phyloP scores from a whole-genome alignment of 2,329 filamentous ascomycete genomes.

The Botrytis byssoidea region DNA sequence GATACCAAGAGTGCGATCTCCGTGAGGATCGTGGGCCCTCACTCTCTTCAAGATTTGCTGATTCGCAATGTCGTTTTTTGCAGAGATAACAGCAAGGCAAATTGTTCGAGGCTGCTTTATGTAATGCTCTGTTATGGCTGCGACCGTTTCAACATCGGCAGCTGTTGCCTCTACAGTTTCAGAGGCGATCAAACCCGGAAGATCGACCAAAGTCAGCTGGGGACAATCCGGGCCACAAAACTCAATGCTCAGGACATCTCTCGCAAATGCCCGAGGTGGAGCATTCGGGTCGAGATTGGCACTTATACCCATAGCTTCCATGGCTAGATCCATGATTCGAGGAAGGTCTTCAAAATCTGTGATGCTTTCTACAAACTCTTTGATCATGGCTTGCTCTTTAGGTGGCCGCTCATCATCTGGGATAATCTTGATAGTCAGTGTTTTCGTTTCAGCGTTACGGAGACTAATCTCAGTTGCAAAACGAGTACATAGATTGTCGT shows the following conservation, averaged over 20 bases:
- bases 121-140: constrained; percentile 41
- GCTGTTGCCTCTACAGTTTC: constrained; percentile 31
- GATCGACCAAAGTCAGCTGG: constrained; percentile 39
- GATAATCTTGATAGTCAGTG: constrained; percentile 54
- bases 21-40: constrained; percentile 38
- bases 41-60: constrained; percentile 44
- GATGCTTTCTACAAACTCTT: constrained; percentile 34
- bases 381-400: constrained; percentile 48
- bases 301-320: constrained; percentile 31
- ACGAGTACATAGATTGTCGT: constrained; percentile 59
- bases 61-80: constrained; percentile 44
- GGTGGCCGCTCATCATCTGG: constrained; percentile 50
- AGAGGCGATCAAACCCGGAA: constrained; percentile 39
- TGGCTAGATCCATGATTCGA: constrained; percentile 35
- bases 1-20: constrained; percentile 45
- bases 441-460: constrained; percentile 40
- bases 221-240: constrained; percentile 32
- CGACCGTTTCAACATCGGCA: constrained; percentile 35
- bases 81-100: constrained; percentile 48
- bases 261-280: constrained; percentile 28
- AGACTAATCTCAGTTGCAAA: constrained; percentile 52
- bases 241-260: constrained; percentile 36
- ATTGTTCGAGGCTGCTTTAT: constrained; percentile 46
- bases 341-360: constrained; percentile 35
- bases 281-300: neutral